Conservation (phyloP, 1,284 basidiomycete genomes). For the Cutaneotrichosporon cavernicola region DNA sequence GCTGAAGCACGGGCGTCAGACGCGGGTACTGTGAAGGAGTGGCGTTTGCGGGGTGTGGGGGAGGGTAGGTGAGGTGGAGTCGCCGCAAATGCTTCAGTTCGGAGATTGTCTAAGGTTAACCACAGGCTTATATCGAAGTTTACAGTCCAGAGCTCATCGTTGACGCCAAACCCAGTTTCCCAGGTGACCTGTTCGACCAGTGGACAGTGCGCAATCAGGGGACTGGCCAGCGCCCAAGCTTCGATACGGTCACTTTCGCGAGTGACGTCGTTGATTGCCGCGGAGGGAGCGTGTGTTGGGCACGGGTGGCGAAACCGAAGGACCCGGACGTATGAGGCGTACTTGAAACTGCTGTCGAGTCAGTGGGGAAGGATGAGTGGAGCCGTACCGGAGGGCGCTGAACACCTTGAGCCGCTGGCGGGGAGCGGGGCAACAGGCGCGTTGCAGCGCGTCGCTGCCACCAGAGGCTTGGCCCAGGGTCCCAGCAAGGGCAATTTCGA, state of each 20-base stretch:
- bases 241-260: conserved; percentile 19
- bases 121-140: not conserved
- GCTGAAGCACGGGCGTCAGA: conserved; percentile 19
- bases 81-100: conserved; percentile 4
- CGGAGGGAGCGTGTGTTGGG: conserved; percentile 13
- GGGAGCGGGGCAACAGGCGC: conserved; percentile 19
- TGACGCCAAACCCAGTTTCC: conserved; percentile 26
- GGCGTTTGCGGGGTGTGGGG: conserved; percentile 13
- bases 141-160: conserved; percentile 20
- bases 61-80: conserved; percentile 14
- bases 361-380: not conserved
- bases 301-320: conserved; percentile 24
- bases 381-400: conserved; percentile 15
- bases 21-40: conserved; percentile 13
- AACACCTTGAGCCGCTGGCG: conserved; percentile 13
- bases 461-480: conserved; percentile 7
- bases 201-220: conserved; percentile 16
- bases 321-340: conserved; percentile 20
- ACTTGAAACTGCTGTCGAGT: conserved; percentile 9
- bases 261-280: conserved; percentile 14
- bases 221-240: conserved; percentile 19
- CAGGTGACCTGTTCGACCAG: conserved; percentile 19
- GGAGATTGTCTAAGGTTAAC: conserved; percentile 20
- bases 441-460: not conserved
- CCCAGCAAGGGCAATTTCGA: conserved; percentile 22